Base-by-base conservation (phyloP, 331 rosid genomes). In the Acacia concinna region DNA sequence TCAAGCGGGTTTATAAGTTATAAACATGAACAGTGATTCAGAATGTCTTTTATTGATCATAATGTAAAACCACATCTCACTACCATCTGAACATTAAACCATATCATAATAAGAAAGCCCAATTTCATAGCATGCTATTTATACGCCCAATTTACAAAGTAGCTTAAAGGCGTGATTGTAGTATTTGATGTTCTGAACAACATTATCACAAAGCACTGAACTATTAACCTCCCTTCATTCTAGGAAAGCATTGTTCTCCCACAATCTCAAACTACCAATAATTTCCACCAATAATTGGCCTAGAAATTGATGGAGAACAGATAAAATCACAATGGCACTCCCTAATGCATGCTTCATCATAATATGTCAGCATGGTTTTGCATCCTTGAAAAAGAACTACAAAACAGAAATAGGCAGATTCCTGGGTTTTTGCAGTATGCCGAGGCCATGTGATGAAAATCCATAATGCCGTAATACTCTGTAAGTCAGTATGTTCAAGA, bases 31-130 rank as follows among this genome's bases (percentile, higher is more conserved):
- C 40, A 78, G 44, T 60, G 68, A 65, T 23, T 38, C 27, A 38
- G 63, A 75, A 37, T 18, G 51, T 52, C 66, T 30, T 47, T 40
- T 62, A 51, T 68, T 41, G 34, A 68, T 64, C 74, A 70, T 69
- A 68, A 62, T 46, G 74, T 56, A 70, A 78, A 74, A 79, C 74
- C 66, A 47, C 68, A 49, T 18, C 78, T 59, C 69, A 65, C 67
- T 37, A 63, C 77, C 59, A 69, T 57, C 44, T 78, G 63, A 54
- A 65, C 74, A 10, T 56, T 21, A 31, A 44, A 79, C 18, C 68
- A 81, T 64, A 47, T 34, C 2, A 70, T 75, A 23, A 30, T 37
- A 76, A 74, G 74, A 60, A 51, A 14, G 31, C 59, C 52, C 35
- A 71, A 43, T 78, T 78, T 65, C 74, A 68, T 62, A 13, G 30